Evolutionary conservation across 1,139 yeast species (phyloP), one percentile per base, ranked within the genome.

Genomic region (Wickerhamomyces sp.): DNA sequence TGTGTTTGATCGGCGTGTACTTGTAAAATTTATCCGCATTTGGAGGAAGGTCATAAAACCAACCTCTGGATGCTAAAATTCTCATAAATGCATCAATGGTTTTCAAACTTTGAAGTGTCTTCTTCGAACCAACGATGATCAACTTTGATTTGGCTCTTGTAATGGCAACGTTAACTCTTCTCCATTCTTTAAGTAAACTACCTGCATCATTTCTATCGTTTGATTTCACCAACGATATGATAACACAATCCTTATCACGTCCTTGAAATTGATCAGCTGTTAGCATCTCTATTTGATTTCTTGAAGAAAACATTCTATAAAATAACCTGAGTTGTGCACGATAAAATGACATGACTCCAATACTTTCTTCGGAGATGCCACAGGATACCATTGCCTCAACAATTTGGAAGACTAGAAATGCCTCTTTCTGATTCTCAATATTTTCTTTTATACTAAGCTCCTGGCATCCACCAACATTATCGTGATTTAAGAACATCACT

Each of bases 261-360:
- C 98, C 99, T 62, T 94, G 98, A 50, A 85, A 92, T 48, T 87
- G 92, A 60, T 94, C 99, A 0, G 97, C 97, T 0, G 98, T 94
- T 44, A 92, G 66, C 20, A 87, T 72, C 51, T 92, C 97, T 29
- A 92, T 64, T 0, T 68, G 74, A 4, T 58, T 58, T 15, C 65
- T 59, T 3, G 58, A 56, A 0, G 59, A 45, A 30, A 84, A 64
- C 22, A 64, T 59, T 13, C 73, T 66, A 33, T 68, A 68, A 36
- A 88, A 64, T 10, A 78, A 60, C 27, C 76, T 62, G 33, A 92
- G 63, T 56, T 92, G 99, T 0, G 92, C 86, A 33, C 95, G 69
- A 59, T 94, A 90, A 38, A 88, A 77, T 0, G 97, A 81, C 79
- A 94, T 86, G 0, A 94, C 81, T 4, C 98, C 98, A 40, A 92